Evolutionary conservation across 2,329 filamentous ascomycete genomes (phyloP), one percentile per base, ranked within the genome.

Genomic region (Metarhizium robertsii): DNA sequence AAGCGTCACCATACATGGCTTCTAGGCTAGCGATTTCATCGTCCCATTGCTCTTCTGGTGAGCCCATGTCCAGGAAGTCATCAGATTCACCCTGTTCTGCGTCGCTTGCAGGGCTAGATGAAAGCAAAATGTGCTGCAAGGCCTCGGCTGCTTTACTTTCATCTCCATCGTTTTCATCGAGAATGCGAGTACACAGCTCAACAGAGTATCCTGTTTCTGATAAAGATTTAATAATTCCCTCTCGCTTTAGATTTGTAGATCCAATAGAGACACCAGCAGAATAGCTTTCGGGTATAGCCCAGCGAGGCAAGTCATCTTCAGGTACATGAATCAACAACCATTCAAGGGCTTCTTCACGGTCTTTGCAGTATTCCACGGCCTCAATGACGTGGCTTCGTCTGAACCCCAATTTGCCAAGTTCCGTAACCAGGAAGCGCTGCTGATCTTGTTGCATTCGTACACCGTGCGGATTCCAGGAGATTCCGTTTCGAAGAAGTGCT

Each of bases 311-410:
- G 65, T 97, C 94, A 67, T 99, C 94, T 67, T 99, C 94, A 1
- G 94, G 94, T 2, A 99, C 91, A 70, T 99, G 92, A 53, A 97
- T 92, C 51, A 99, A 79, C 16, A 99, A 79, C 94, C 94, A 99
- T 69, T 97, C 92, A 2, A 99, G 78, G 16, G 90, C 86, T 71
- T 99, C 94, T 67, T 96, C 92, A 34, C 87, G 81, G 67, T 96
- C 91, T 69, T 92, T 95, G 74, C 92, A 96, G 64, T 92, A 84
- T 48, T 84, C 84, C 1, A 88, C 83, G 8, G 94, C 92, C 72
- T 99, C 94, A 66, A 95, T 85, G 45, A 92, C 83, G 66, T 99
- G 94, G 64, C 87, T 95, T 63, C 78, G 79, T n/a, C 92, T 85
- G 69, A 99, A 99, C 0, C 90, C 92, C 52, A 95, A 79, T n/a